Evolutionary conservation across 2,329 filamentous ascomycete species (phyloP), one percentile per base, ranked within the genome.

Genomic region (Aspergillus ochraceus): DNA sequence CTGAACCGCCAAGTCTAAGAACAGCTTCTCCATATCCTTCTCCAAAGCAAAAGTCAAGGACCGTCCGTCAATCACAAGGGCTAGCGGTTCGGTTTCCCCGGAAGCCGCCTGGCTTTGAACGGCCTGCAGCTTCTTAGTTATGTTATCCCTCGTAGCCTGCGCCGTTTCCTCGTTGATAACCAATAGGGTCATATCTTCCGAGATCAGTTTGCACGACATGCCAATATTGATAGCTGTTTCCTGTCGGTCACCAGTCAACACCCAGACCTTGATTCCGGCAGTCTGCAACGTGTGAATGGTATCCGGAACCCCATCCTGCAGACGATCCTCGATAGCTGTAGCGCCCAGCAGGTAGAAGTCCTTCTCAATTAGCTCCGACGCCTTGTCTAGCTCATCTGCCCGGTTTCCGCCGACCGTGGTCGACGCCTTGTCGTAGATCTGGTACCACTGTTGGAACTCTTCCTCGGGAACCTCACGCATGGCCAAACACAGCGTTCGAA

Each of bases 161-260:
- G 92, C 84, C 52, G 81, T 84, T 68, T 98, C 93, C 73, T 99
- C 95, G 71, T 99, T 99, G 71, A 99, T 85, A 68, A 99, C 97
- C 57, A 99, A 81, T 11, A 99, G 84, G 71, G 95, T 97, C 95
- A 99, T 99, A 70, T 99, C 96, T 77, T 99, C 95, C 66, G 92
- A 97, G 61, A 99, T 91, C 53, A 99, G 85, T 79, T 98, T 98
- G 80, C 95, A 99, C 75, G 92, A 97, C 95, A 99, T 99, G 65
- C 96, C 95, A 67, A 99, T 99, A 76, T 99, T 99, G 84, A 99
- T 99, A 58, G 95, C 95, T 29, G 95, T 99, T 77, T 99, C 95
- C 78, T 99, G 96, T 70, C 95, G 87, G 81, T 99, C 95, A 69
- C 95, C 95, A 45, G 95, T 99, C 76, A 99, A 78, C 20, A 99